These are phyloP conservation scores for Schoenoplectus triqueter DNA, from an alignment of 202 grass and related monocot species.

Conservation along the genomic window DNA sequence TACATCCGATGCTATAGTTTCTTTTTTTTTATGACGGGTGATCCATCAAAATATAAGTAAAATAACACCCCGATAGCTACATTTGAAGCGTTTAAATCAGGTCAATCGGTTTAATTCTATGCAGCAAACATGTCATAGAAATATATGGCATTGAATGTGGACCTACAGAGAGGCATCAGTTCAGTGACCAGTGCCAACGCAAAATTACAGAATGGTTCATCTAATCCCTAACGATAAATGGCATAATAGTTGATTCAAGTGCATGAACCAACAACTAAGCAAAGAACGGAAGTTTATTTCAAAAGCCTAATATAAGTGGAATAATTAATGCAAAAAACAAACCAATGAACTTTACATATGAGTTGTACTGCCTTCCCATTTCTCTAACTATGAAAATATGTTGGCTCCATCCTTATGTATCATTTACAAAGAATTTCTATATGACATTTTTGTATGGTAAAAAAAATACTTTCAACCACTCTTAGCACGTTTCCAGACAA, in stretches of 20 bases:
- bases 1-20: too few species aligned
- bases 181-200: neutral
- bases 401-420: neutral
- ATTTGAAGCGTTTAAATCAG: too few species aligned
- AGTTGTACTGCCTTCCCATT: neutral
- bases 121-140: too few species aligned
- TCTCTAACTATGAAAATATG: conserved; percentile 1
- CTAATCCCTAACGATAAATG: neutral
- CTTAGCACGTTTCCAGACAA: conserved; percentile 91
- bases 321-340: conserved; percentile 31
- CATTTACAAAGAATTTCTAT: conserved; percentile 26
- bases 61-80: too few species aligned
- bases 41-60: too few species aligned
- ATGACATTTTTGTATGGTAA: conserved; percentile 17
- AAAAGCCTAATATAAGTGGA: conserved; percentile 23
- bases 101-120: too few species aligned
- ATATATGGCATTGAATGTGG: too few species aligned
- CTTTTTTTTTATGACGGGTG: too few species aligned
- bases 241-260: neutral
- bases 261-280: neutral
- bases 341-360: conserved; percentile 30
- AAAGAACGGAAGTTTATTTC: neutral
- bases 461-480: conserved; percentile 37
- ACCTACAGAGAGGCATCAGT: neutral
- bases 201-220: neutral